Conservation (phyloP, 176 grass and related monocot genomes). For the Triticum monococcum region DNA sequence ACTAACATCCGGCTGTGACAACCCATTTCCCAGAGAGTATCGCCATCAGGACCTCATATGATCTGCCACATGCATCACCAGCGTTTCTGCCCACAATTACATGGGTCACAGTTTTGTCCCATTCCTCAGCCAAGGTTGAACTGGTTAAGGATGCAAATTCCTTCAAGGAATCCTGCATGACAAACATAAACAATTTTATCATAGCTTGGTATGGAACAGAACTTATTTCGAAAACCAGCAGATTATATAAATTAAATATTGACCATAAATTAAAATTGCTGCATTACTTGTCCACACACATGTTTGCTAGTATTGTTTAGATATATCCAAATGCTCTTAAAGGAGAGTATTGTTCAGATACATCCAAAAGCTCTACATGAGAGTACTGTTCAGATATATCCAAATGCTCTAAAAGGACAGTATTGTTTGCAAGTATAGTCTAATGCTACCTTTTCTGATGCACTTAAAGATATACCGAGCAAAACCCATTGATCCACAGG, state of each 20-base stretch:
- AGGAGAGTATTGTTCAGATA: background rate
- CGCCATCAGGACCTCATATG: constrained; percentile 48
- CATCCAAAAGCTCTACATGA: background rate
- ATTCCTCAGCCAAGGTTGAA: background rate
- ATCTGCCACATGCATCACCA: background rate
- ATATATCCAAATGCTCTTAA: background rate
- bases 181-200: background rate
- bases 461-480: constrained; percentile 30
- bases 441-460: constrained; percentile 43
- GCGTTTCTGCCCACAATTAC: constrained; percentile 38
- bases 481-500: constrained; percentile 28
- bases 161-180: constrained; percentile 28
- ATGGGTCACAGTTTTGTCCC: constrained; percentile 45
- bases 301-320: background rate
- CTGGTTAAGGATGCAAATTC: constrained; percentile 31
- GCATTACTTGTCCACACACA: background rate
- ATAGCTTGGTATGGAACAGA: background rate
- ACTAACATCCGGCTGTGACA: constrained; percentile 39
- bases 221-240: constrained; percentile 12
- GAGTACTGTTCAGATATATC: background rate
- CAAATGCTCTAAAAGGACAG: background rate
- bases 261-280: background rate
- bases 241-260: background rate
- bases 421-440: background rate
- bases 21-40: constrained; percentile 44